These are phyloP conservation scores for Trichothecium sympodiale DNA, from an alignment of 2,329 filamentous ascomycete species.

Conservation along the genomic window DNA sequence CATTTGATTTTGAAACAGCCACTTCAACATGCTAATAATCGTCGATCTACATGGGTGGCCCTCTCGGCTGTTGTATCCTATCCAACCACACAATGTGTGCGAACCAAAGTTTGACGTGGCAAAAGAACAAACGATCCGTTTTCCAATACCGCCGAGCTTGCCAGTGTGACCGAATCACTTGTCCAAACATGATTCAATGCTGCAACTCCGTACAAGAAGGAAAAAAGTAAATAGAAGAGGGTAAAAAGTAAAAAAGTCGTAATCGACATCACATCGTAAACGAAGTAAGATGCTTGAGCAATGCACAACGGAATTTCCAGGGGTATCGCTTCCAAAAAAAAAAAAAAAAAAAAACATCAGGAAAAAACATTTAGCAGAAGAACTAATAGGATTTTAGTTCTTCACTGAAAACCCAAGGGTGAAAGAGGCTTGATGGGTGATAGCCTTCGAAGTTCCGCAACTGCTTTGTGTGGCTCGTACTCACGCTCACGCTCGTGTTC, in stretches of 20 bases:
- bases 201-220: background rate
- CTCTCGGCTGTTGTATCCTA: too few relatives aligned
- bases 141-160: background rate
- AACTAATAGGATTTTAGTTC: conserved; percentile 21
- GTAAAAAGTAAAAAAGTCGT: conserved; percentile 14
- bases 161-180: background rate
- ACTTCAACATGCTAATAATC: too few relatives aligned
- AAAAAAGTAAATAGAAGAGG: conserved; percentile 7
- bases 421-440: conserved; percentile 56
- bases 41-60: too few relatives aligned
- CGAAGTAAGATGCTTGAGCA: conserved; percentile 7
- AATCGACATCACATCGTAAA: conserved; percentile 22
- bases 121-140: too few relatives aligned
- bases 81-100: too few relatives aligned
- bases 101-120: too few relatives aligned
- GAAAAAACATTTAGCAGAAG: conserved; percentile 32
- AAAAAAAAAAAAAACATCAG: background rate
- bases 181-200: too few relatives aligned
- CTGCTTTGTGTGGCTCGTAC: background rate
- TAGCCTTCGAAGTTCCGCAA: conserved; percentile 42
- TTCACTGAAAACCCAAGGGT: conserved; percentile 4
- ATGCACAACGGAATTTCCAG: conserved; percentile 1
- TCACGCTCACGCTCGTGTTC: conserved; percentile 1
- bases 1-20: too few relatives aligned
- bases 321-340: conserved; percentile 3